These are phyloP conservation scores for Candida nemodendra DNA, from an alignment of 805 yeast species.

Conservation along the genomic window DNA sequence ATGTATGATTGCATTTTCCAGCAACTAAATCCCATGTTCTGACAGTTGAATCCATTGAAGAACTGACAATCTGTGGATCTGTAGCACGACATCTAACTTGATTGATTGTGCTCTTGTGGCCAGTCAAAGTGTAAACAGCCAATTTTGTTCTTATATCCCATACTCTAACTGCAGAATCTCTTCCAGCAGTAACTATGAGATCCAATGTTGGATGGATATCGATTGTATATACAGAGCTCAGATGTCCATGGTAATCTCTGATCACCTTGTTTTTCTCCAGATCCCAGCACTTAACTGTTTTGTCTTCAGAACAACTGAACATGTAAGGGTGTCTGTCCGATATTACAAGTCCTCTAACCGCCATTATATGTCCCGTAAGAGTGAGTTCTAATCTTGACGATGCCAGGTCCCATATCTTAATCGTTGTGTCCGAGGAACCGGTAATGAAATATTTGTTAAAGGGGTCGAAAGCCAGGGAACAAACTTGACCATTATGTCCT, in stretches of 20 bases:
- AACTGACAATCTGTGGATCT: constrained; percentile 84
- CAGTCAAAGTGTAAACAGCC: constrained; percentile 73
- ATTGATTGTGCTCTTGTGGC: constrained; percentile 77
- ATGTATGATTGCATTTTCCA: constrained; percentile 64
- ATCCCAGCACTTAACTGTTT: constrained; percentile 94
- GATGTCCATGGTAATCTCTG: constrained; percentile 91
- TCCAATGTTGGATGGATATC: constrained; percentile 88
- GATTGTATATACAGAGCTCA: constrained; percentile 82
- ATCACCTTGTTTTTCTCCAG: constrained; percentile 79
- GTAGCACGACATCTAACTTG: constrained; percentile 63
- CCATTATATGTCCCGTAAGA: constrained; percentile 88
- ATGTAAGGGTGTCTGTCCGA: constrained; percentile 81
- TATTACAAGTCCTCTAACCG: constrained; percentile 72
- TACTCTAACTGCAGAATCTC: constrained; percentile 81
- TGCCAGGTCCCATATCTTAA: constrained; percentile 89
- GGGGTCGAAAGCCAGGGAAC: constrained; percentile 80
- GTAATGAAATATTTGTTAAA: constrained; percentile 89
- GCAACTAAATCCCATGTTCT: constrained; percentile 89
- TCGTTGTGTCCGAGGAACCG: constrained; percentile 85
- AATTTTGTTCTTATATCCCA: constrained; percentile 90
- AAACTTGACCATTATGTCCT: constrained; percentile 93
- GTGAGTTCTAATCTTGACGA: constrained; percentile 68
- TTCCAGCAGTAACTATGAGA: constrained; percentile 79
- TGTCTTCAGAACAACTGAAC: constrained; percentile 92
- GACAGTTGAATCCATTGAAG: constrained; percentile 82